Evolutionary conservation across 306 rosid genomes (phyloP).

Genomic region (Corylus americana): DNA sequence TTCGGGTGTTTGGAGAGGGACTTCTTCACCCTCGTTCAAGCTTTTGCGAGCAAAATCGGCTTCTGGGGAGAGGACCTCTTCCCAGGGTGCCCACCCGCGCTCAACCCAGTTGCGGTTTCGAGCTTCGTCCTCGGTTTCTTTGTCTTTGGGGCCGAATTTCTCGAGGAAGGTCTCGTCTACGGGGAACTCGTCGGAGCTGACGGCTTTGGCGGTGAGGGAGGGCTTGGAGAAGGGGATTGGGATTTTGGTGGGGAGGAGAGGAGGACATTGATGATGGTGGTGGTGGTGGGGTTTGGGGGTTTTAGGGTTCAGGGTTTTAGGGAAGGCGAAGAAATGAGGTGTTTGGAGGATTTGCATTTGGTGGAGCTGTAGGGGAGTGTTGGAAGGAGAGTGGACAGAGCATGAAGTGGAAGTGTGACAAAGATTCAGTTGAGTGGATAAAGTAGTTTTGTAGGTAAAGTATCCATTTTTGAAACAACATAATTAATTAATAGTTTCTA

Average conservation of each 20-base stretch:
- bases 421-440: neutral
- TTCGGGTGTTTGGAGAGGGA: conserved; percentile 75
- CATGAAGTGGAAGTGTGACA: neutral
- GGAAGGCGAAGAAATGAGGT: conserved; percentile 63
- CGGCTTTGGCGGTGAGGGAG: conserved; percentile 34
- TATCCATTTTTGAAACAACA: too few relatives aligned
- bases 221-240: neutral
- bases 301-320: conserved; percentile 49
- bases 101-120: conserved; percentile 83
- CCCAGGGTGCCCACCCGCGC: conserved; percentile 99
- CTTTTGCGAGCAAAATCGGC: conserved; percentile 83
- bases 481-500: too few relatives aligned
- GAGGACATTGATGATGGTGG: conserved; percentile 37
- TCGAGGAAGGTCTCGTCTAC: conserved; percentile 75
- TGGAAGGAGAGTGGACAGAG: neutral
- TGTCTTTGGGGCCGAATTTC: conserved; percentile 54
- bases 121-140: conserved; percentile 90
- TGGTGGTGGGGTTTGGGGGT: neutral
- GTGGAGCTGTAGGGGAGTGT: neutral
- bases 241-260: conserved; percentile 14
- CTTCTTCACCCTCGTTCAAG: conserved; percentile 92
- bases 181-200: conserved; percentile 92
- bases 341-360: conserved; percentile 68
- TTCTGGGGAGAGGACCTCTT: conserved; percentile 84
- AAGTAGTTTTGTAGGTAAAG: neutral